These are phyloP conservation scores for Hyaloraphidium curvatum DNA, from an alignment of 192 early-diverging fungal species.

Conservation along the genomic window DNA sequence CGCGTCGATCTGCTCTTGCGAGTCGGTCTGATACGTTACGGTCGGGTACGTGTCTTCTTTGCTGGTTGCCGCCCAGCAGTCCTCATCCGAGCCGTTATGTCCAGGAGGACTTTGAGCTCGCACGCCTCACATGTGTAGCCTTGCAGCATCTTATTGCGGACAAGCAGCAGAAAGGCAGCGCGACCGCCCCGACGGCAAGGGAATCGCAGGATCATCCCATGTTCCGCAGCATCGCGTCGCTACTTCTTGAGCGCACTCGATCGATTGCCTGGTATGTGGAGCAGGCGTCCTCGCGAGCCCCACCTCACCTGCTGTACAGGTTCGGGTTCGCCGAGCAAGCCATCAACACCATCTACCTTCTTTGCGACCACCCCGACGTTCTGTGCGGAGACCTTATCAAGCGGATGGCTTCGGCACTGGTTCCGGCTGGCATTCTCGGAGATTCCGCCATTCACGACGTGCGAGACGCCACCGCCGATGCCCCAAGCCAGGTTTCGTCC, in stretches of 20 bases:
- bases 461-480: too few relatives aligned
- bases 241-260: constrained; percentile 8
- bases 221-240: constrained; percentile 9
- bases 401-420: constrained; percentile 38
- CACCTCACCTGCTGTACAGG: constrained; percentile 29
- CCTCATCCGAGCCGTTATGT: constrained; percentile 2
- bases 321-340: constrained; percentile 86
- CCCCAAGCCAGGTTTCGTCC: too few relatives aligned
- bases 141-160: constrained; percentile 57
- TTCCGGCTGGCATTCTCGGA: constrained; percentile 18
- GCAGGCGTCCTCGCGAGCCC: not conserved
- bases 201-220: constrained; percentile 22
- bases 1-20: constrained; percentile 66
- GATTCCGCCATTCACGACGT: not conserved
- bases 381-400: constrained; percentile 62
- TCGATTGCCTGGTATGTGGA: not conserved
- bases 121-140: constrained; percentile 81
- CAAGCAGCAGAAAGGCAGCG: not conserved
- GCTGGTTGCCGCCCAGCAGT: not conserved
- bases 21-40: constrained; percentile 69
- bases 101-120: constrained; percentile 58
- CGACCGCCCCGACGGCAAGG: not conserved
- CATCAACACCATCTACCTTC: constrained; percentile 73
- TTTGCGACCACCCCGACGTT: constrained; percentile 78
- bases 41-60: constrained; percentile 30